Evolutionary conservation across 495 filamentous ascomycete species (phyloP), one percentile per base, ranked within the genome.

Genomic region (Rostrohypoxylon terebratum): DNA sequence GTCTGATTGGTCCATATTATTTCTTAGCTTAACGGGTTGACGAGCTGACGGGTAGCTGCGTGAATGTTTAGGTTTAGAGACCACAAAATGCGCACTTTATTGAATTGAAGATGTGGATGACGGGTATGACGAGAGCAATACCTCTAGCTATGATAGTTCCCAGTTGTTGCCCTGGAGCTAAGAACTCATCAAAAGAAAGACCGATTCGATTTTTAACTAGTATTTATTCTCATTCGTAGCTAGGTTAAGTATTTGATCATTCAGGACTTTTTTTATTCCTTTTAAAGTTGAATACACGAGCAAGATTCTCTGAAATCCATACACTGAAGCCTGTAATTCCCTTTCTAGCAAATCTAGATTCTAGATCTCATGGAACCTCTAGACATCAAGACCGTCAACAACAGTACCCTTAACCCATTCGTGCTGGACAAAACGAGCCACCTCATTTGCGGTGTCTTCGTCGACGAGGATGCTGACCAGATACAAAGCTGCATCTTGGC

Each of bases 401-500:
- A 88, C 89, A 73, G 88, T 81, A 59, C 89, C 90, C 85, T 89
- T 91, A 68, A 83, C 83, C 91, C 92, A 94, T 59, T 83, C 83
- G 80, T 91, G 87, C 82, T 93, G 90, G 84, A 93, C 86, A 48
- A 88, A 34, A 53, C 87, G 83, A 31, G 90, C 88, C 47, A 91
- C 89, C 82, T 93, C 89, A 25, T 88, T 83, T 23, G 91, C 91
- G 47, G 86, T 81, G 20, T 92, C 91, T 68, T 90, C 83, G 11
- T 84, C 86, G 20, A 93, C 89, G 77, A 94, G 81, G 59, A 89
- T 88, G 80, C 87, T 90, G 54, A 95, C 90, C 72, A 96, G 81
- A 82, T 94, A 93, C 80, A 94, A 80, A 64, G 88, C 81, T 18
- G 92, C 93, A 83, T 96, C 93, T 33, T 95, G 80, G 67, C 93